Conservation (phyloP, 2,329 filamentous ascomycete genomes). For the Neonectria magnoliae region DNA sequence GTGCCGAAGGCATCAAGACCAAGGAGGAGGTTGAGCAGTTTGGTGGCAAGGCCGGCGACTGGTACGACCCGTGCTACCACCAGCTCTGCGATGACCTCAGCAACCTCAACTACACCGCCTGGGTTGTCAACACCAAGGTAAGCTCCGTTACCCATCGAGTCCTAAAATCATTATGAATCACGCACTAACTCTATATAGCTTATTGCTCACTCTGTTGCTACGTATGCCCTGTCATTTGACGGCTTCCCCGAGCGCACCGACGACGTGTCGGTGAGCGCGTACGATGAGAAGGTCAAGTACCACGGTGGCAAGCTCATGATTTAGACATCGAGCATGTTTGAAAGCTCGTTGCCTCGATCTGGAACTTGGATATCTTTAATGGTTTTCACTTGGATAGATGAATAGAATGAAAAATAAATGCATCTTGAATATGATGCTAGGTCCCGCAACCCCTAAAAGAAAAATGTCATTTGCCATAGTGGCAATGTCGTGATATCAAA, state of each 20-base stretch:
- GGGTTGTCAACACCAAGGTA: conserved; percentile 70
- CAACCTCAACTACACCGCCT: conserved; percentile 69
- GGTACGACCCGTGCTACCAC: conserved; percentile 70
- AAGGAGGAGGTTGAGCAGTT: conserved; percentile 71
- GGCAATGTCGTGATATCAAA: conserved; percentile 19
- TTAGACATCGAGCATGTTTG: conserved; percentile 42
- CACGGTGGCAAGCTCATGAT: conserved; percentile 60
- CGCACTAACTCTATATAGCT: conserved; percentile 52
- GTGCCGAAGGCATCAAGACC: conserved; percentile 81
- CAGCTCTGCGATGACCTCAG: conserved; percentile 68
- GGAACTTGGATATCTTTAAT: conserved; percentile 13
- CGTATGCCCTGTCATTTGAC: conserved; percentile 72
- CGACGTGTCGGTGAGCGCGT: conserved; percentile 42
- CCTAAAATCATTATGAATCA: background rate
- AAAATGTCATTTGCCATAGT: conserved; percentile 21
- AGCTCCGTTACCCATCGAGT: conserved; percentile 27
- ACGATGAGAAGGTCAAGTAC: conserved; percentile 56
- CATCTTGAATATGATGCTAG: conserved; percentile 12
- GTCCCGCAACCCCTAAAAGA: background rate
- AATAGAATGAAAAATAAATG: conserved; percentile 21
- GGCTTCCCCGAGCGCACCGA: conserved; percentile 68
- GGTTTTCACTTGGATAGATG: conserved; percentile 1
- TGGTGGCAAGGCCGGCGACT: conserved; percentile 73
- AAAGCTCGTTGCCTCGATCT: background rate
- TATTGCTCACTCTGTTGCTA: conserved; percentile 78